Evolutionary conservation across 1,139 yeast genomes (phyloP).

Genomic region (Saccharomyces hybrid): DNA sequence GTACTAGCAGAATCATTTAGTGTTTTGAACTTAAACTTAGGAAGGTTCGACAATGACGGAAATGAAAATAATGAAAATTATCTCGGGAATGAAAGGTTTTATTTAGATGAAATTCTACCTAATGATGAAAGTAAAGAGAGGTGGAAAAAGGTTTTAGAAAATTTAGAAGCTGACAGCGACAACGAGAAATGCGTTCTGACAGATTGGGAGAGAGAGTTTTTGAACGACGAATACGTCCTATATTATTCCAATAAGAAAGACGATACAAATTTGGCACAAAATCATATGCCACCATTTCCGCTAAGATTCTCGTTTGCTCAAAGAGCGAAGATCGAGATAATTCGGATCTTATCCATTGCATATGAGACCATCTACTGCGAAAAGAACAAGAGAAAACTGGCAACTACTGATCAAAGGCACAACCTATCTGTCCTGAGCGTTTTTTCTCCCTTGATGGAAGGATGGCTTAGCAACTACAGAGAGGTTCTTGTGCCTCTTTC

Average conservation of each 20-base stretch:
- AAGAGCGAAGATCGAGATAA: constrained; percentile 68
- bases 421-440: constrained; percentile 65
- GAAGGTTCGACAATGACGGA: constrained; percentile 34
- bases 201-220: constrained; percentile 28
- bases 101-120: constrained; percentile 18
- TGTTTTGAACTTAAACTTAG: constrained; percentile 40
- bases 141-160: constrained; percentile 18
- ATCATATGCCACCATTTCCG: constrained; percentile 14
- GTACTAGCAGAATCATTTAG: constrained; percentile 62
- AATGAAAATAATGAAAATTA: constrained; percentile 36
- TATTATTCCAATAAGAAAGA: constrained; percentile 18
- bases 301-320: constrained; percentile 54
- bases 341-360: constrained; percentile 74
- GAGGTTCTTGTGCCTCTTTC: constrained; percentile 43
- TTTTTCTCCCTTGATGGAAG: constrained; percentile 66
- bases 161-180: constrained; percentile 22
- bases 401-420: constrained; percentile 45
- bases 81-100: constrained; percentile 33
- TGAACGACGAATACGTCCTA: constrained; percentile 29
- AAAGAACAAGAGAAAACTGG: constrained; percentile 39
- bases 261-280: constrained; percentile 7
- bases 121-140: constrained; percentile 30
- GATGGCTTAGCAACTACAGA: constrained; percentile 66
- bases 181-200: constrained; percentile 21
- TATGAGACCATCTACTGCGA: constrained; percentile 75